These are phyloP conservation scores for Musa balbisiana DNA, from an alignment of 202 grass and related monocot species.

Conservation along the genomic window DNA sequence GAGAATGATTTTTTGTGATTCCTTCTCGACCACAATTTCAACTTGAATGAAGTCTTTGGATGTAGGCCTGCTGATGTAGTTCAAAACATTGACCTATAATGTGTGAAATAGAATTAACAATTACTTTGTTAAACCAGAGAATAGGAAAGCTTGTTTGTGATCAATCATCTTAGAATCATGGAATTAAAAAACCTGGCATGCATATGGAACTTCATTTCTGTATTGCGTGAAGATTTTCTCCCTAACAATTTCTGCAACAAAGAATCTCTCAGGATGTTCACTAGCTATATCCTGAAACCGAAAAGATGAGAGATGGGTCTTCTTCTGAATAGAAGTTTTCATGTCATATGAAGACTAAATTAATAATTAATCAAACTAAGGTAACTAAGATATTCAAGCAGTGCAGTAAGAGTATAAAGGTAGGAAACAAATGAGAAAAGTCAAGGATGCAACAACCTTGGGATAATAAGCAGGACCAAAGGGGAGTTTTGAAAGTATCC, in stretches of 20 bases:
- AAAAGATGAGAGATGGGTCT: conserved; percentile 13
- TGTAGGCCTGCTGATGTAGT: conserved; percentile 69
- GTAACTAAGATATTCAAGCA: not conserved
- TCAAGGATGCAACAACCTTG: conserved; percentile 40
- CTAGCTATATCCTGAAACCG: conserved; percentile 72
- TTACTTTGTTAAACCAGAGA: not conserved
- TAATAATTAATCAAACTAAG: not conserved
- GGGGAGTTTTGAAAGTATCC: conserved; percentile 88
- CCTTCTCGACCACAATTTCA: conserved; percentile 90
- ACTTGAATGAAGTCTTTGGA: conserved; percentile 96
- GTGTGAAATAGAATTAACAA: conserved; percentile 6
- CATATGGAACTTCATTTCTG: conserved; percentile 86
- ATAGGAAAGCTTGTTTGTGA: not conserved
- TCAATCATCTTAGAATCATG: conserved; percentile 4
- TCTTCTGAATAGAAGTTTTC: not conserved
- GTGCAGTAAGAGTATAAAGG: not conserved
- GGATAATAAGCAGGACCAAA: conserved; percentile 91
- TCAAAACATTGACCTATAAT: conserved; percentile 57
- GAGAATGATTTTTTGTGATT: conserved; percentile 83
- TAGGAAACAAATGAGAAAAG: not conserved
- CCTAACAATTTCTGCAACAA: conserved; percentile 85
- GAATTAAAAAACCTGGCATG: conserved; percentile 45
- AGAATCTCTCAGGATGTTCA: conserved; percentile 82
- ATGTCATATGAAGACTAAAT: not conserved
- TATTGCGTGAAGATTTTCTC: conserved; percentile 94